A percentile compares a stretch with the other conserved stretches of the same genome.
These are phyloP conservation scores for Solanum tarapatanum DNA, from an alignment of 257 asterid genomes.

Conservation along the genomic window DNA sequence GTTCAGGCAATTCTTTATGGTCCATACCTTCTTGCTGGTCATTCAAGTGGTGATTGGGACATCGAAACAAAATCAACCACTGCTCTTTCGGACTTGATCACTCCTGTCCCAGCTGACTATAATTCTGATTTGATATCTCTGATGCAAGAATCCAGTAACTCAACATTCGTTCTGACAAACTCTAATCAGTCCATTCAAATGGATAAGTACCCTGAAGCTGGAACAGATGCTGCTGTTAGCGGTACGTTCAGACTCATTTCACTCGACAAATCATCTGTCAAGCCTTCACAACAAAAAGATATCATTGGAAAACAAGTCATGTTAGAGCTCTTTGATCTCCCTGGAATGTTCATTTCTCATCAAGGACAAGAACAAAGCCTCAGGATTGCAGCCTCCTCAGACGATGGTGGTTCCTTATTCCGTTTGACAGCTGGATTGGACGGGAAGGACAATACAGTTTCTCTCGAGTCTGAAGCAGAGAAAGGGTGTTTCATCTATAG, in stretches of 20 bases:
- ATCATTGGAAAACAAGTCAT: slow-evolving; percentile 30
- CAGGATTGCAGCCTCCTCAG: slow-evolving; percentile 15
- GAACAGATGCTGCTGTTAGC: slow-evolving; percentile 42
- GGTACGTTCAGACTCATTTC: slow-evolving; percentile 49
- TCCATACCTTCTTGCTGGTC: slow-evolving; percentile 85
- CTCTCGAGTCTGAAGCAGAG: slow-evolving; percentile 35
- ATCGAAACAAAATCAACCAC: slow-evolving; percentile 28
- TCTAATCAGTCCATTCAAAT: slow-evolving; percentile 31
- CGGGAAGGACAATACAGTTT: slow-evolving; percentile 23
- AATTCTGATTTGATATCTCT: slow-evolving; percentile 48
- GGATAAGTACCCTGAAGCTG: slow-evolving; percentile 35
- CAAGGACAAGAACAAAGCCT: slow-evolving; percentile 38
- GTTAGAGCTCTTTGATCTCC: slow-evolving; percentile 61
- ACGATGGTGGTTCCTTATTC: slow-evolving; percentile 15
- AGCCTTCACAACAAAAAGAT: slow-evolving; percentile 16
- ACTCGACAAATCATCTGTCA: not conserved
- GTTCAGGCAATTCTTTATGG: slow-evolving; percentile 75
- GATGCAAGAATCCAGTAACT: slow-evolving; percentile 36
- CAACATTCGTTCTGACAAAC: slow-evolving; percentile 25
- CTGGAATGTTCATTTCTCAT: slow-evolving; percentile 48
- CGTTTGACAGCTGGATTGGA: slow-evolving; percentile 35
- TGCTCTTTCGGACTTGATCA: slow-evolving; percentile 43
- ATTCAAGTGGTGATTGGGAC: slow-evolving; percentile 57
- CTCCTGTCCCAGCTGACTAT: slow-evolving; percentile 31
- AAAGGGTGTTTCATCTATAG: slow-evolving; percentile 39